Base-by-base conservation (phyloP, 179 eudicot species). In the Vitellaria paradoxa region DNA sequence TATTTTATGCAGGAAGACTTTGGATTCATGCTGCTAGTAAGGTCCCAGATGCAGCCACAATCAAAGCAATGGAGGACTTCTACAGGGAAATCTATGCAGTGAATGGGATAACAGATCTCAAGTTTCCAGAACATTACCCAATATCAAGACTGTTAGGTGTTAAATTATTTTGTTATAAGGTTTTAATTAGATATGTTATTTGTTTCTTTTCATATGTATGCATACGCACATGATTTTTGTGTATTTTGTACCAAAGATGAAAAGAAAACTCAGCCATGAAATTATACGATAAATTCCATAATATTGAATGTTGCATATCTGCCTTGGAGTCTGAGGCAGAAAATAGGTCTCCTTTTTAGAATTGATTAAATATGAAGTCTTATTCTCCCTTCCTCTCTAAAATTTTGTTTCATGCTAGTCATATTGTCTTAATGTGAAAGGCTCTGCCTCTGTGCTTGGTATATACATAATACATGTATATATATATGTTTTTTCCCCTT, bases 21-120 rank as follows among this genome's bases (percentile, higher is more conserved):
- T 93, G 98, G 98, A 93, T 93, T 70, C 98, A 93, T 84, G 97
- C 98, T 73, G 97, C 98, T 52, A 73, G 97, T 78, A 93, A 93
- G 85, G 82, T 91, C 55, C 97, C 98, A 42, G 98, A 93, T 14
- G 84, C 82, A 26, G 91, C 65, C 30, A 91, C 94, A 75, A 90
- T 91, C 77, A 90, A 90, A 84, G 93, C 97, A 65, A 87, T 93
- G 93, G 97, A 93, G 84, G 94, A 91, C 56, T 91, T 90, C 82
- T 93, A 93, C 78, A 82, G 86, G 85, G 94, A 89, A 83, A 86
- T 93, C 42, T 93, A 93, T 75, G 93, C 90, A 78, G 83, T 93
- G 71, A 70, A 90, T 68, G 98, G 98, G 67, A 75, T 93, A 65
- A 85, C 88, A 3, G 88, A 91, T 74, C 72, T 93, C 84, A 91